Percentiles rank a stretch among this genome's conserved stretches.
Evolutionary conservation across 2,329 filamentous ascomycete genomes (phyloP).

Genomic region (Gaeumannomyces sp.): DNA sequence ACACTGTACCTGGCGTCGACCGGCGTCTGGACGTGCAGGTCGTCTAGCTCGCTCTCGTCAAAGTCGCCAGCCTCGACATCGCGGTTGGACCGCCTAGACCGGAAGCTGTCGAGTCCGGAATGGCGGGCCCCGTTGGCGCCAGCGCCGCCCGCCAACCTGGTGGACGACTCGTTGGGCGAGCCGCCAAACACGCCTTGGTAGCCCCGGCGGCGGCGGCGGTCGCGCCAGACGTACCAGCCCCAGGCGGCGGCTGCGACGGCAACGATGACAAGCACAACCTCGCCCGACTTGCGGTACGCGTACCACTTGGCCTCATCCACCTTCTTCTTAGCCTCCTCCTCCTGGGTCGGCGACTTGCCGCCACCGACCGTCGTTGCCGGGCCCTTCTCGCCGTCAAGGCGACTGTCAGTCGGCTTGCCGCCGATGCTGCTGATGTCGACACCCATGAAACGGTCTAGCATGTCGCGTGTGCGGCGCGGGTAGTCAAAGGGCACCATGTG

Average conservation of each 20-base stretch:
- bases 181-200: constrained; percentile 46
- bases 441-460: constrained; percentile 94
- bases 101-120: constrained; percentile 38
- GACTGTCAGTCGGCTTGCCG: constrained; percentile 68
- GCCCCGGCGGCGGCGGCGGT: constrained; percentile 47
- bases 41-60: constrained; percentile 59
- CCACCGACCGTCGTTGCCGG: constrained; percentile 71
- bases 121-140: constrained; percentile 21
- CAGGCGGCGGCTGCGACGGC: constrained; percentile 65
- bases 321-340: constrained; percentile 61
- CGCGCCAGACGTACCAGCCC: constrained; percentile 66
- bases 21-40: constrained; percentile 48
- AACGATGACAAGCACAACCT: constrained; percentile 78
- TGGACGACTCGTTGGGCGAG: constrained; percentile 26
- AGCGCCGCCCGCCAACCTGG: constrained; percentile 14
- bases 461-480: constrained; percentile 79
- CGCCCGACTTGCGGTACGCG: constrained; percentile 82
- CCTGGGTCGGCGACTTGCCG: constrained; percentile 50
- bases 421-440: constrained; percentile 89
- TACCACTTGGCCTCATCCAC: constrained; percentile 82
- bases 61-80: constrained; percentile 61
- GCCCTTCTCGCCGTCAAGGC: constrained; percentile 79
- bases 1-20: constrained; percentile 48
- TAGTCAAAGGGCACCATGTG: constrained; percentile 99
- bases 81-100: constrained; percentile 35